Conservation (phyloP, 1,284 basidiomycete genomes). For the Trametes versicolor region DNA sequence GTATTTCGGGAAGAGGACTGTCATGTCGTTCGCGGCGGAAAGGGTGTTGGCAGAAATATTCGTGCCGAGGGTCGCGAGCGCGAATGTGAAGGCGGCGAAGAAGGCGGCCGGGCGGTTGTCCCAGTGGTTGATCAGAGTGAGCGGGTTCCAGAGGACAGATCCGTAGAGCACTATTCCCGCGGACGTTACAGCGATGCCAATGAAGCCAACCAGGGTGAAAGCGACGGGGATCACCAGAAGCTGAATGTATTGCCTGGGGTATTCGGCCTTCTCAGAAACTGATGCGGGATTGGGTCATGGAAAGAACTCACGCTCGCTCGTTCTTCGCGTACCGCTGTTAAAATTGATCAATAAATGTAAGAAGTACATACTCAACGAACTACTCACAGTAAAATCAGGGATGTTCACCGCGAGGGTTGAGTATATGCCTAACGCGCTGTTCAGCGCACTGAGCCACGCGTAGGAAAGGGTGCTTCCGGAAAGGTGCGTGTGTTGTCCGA, state of each 20-base stretch:
- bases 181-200: constrained; percentile 76
- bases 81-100: constrained; percentile 76
- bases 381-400: constrained; percentile 74
- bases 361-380: not conserved
- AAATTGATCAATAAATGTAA: not conserved
- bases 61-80: constrained; percentile 74
- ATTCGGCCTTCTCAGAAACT: not conserved
- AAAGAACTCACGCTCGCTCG: constrained; percentile 58
- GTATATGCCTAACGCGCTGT: constrained; percentile 75
- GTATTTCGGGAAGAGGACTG: constrained; percentile 70
- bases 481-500: constrained; percentile 55
- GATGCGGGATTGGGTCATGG: not conserved
- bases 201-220: constrained; percentile 67
- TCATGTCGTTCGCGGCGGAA: constrained; percentile 83
- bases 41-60: constrained; percentile 83
- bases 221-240: constrained; percentile 73
- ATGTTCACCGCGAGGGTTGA: constrained; percentile 77
- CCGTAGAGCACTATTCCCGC: constrained; percentile 72
- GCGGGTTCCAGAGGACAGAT: constrained; percentile 58
- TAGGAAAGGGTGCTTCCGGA: constrained; percentile 67
- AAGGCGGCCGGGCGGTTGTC: constrained; percentile 83
- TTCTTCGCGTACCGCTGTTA: constrained; percentile 67
- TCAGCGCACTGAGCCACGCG: constrained; percentile 78
- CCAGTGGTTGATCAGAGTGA: constrained; percentile 70
- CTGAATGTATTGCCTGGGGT: constrained; percentile 70